These are phyloP conservation scores for Decorospora gaudefroyi DNA, from an alignment of 2,329 filamentous ascomycete genomes.

Conservation along the genomic window DNA sequence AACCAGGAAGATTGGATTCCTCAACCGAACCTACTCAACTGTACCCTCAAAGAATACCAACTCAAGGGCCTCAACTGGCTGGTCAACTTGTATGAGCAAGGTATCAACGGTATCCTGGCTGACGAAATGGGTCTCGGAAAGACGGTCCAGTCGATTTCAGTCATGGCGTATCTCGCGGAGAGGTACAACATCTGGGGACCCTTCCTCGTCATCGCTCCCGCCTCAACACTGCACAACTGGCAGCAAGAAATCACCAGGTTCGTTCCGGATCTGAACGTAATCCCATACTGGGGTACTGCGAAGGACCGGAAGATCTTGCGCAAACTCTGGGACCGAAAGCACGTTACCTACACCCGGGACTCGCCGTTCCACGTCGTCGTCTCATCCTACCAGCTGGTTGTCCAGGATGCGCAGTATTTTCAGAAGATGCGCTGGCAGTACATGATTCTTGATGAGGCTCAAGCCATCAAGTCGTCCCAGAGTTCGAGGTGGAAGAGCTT, in stretches of 20 bases:
- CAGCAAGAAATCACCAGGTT: slow-evolving; percentile 97
- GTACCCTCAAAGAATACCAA: slow-evolving; percentile 97
- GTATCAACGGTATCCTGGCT: slow-evolving; percentile 98
- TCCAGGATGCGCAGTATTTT: slow-evolving; percentile 95
- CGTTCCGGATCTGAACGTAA: slow-evolving; percentile 89
- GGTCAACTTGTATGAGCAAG: slow-evolving; percentile 97
- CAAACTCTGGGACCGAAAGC: slow-evolving; percentile 99
- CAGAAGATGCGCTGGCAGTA: slow-evolving; percentile 99
- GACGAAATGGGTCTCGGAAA: slow-evolving; percentile 99
- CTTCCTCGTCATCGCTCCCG: slow-evolving; percentile 93
- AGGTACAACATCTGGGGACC: slow-evolving; percentile 98
- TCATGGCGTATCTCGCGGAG: slow-evolving; percentile 98
- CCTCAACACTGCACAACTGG: slow-evolving; percentile 98
- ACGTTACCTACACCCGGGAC: slow-evolving; percentile 91
- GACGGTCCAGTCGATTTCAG: slow-evolving; percentile 97
- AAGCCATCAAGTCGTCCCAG: slow-evolving; percentile 97
- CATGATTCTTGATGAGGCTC: slow-evolving; percentile 98
- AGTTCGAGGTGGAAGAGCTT: slow-evolving; percentile 97
- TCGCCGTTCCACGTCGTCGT: slow-evolving; percentile 95
- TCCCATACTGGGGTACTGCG: slow-evolving; percentile 96
- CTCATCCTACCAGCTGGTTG: slow-evolving; percentile 96
- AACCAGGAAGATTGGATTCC: slow-evolving; percentile 79
- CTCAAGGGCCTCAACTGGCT: slow-evolving; percentile 99
- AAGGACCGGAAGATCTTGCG: slow-evolving; percentile 93
- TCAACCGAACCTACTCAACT: slow-evolving; percentile 90